Conservation (phyloP, 208 protist species). For the Zelonia costaricensis region DNA sequence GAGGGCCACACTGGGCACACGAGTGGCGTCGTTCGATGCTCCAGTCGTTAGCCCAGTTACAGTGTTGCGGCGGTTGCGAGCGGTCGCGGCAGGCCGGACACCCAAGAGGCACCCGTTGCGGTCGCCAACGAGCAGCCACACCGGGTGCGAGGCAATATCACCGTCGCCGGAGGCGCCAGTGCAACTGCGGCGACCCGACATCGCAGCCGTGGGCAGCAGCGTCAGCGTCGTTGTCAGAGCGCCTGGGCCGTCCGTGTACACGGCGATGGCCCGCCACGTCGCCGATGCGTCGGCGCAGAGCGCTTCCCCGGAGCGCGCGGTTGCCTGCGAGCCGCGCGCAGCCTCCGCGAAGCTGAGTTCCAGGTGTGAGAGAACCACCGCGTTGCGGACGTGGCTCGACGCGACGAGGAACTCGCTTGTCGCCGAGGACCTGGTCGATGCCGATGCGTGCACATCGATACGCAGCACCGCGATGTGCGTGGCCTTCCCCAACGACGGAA, state of each 20-base stretch:
- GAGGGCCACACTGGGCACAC: neutral
- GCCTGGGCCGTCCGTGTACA: slow-evolving; percentile 19
- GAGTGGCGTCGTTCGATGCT: neutral
- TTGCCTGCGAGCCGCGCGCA: neutral
- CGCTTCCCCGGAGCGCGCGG: neutral
- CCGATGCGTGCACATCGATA: too few species aligned
- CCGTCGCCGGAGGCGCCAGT: neutral
- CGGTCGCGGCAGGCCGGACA: neutral
- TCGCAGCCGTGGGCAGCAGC: neutral
- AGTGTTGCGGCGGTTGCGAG: neutral
- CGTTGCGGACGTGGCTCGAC: slow-evolving; percentile 14
- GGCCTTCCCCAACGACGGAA: too few species aligned
- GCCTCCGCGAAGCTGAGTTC: neutral
- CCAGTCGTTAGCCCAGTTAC: too few species aligned
- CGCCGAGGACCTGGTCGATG: neutral
- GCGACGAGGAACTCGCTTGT: slow-evolving; percentile 14
- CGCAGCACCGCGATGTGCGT: too few species aligned
- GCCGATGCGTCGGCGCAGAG: neutral
- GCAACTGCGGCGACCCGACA: too few species aligned
- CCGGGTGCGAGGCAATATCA: slow-evolving; percentile 1
- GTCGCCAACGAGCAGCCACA: slow-evolving; percentile 27
- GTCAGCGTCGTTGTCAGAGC: slow-evolving; percentile 15
- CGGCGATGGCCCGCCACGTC: slow-evolving; percentile 4
- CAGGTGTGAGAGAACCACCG: slow-evolving; percentile 20
- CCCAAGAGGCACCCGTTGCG: slow-evolving; percentile 16